These are phyloP conservation scores for Microsporum audouinii DNA, from an alignment of 2,329 filamentous ascomycete genomes.

Conservation along the genomic window DNA sequence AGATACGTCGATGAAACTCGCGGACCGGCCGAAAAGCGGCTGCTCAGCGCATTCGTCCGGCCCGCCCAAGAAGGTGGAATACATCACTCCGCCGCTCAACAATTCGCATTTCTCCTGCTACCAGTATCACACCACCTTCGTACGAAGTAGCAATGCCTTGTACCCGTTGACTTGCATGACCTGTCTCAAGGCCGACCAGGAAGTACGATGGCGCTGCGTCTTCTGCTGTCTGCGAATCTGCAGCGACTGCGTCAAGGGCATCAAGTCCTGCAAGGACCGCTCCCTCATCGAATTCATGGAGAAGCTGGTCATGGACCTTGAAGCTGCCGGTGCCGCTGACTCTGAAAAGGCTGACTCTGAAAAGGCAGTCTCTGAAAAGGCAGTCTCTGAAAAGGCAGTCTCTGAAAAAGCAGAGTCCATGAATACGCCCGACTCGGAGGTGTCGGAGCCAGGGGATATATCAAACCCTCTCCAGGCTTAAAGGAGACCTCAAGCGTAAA, in stretches of 20 bases:
- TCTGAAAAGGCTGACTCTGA: background rate
- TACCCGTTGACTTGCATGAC: slow-evolving; percentile 35
- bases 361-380: background rate
- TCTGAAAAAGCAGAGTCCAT: background rate
- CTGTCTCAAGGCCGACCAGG: slow-evolving; percentile 30
- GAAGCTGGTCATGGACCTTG: slow-evolving; percentile 9
- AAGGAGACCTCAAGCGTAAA: too few relatives aligned
- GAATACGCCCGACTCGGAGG: background rate
- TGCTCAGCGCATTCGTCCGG: background rate
- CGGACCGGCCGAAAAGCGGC: background rate
- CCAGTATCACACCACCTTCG: slow-evolving; percentile 31
- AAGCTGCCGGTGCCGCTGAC: background rate
- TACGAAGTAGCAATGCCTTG: slow-evolving; percentile 27
- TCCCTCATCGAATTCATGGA: slow-evolving; percentile 27
- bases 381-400: background rate
- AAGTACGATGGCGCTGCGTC: slow-evolving; percentile 30
- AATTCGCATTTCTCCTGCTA: slow-evolving; percentile 31
- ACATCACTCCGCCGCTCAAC: slow-evolving; percentile 25
- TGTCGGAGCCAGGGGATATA: background rate
- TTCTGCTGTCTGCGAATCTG: slow-evolving; percentile 35
- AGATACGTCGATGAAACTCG: background rate
- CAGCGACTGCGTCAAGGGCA: slow-evolving; percentile 23
- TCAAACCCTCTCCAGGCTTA: too few relatives aligned
- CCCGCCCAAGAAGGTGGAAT: slow-evolving; percentile 6
- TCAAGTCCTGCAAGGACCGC: slow-evolving; percentile 26